Evolutionary conservation across 768 basidiomycete species (phyloP), one percentile per base, ranked within the genome.

Genomic region (Cystoderma amianthinum): DNA sequence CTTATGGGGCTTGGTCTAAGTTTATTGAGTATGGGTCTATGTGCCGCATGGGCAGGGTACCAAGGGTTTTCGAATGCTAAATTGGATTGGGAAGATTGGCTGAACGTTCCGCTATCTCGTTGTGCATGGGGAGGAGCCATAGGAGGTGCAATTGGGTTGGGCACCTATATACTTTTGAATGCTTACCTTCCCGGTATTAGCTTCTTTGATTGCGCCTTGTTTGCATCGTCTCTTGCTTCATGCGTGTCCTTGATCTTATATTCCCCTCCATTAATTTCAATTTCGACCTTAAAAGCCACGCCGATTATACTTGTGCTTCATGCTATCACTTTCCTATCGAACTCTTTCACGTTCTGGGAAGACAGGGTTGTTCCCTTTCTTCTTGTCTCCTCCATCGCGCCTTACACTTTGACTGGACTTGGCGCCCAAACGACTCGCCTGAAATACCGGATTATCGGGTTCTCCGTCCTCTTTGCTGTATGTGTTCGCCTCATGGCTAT

Each of bases 331-430:
- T 95, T 95, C 61, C 75, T 84, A 12, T 95, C 93, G 18, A 98
- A 98, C 66, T 96, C 93, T 0, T 95, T 90, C 68, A 90, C 88
- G n/a, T 77, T 98, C 59, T 97, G 93, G 92, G 96, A 99, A 72
- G 94, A 97, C 57, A 75, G 76, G 22, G 68, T 89, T 42, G 69
- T 85, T 9, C 76, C 80, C 5, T 94, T 82, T 71, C 72, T 98
- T 41, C 64, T 82, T 45, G 56, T 82, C 33, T 76, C 75, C 25
- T 85, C 78, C 22, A 63, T 91, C 25, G 60, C 78, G 9, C 80
- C 82, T 0, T 67, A 64, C 44, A 62, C 85, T 45, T 53, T 85
- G 22, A 68, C 67, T 36, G 84, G 86, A 0, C 62, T 90, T 41
- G 63, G 74, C 0, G 84, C 87, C 0, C 84, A 88, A 1, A 82